phyloP scores from a whole-genome alignment of 2,329 filamentous ascomycete genomes.

The Cryphonectria parasitica region DNA sequence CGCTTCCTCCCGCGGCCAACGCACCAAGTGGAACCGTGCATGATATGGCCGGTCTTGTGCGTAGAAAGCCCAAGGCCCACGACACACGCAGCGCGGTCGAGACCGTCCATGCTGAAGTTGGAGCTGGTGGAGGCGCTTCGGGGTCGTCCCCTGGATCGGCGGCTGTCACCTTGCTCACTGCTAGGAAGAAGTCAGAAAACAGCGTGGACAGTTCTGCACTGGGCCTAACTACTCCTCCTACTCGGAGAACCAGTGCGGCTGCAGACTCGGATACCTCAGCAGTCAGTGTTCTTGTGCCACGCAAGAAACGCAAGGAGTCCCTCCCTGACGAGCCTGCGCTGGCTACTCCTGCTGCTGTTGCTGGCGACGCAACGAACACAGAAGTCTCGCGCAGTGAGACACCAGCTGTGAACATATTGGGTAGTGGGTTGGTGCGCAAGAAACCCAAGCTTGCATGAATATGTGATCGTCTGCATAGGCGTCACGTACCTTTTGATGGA shows the following conservation, averaged over 20 bases:
- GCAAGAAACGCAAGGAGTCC: slow-evolving; percentile 28
- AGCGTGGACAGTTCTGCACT: background rate
- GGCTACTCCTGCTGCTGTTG: background rate
- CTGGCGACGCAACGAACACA: slow-evolving; percentile 19
- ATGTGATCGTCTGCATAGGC: background rate
- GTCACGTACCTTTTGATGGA: background rate
- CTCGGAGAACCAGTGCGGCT: background rate
- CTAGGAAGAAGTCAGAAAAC: slow-evolving; percentile 21
- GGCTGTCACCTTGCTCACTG: slow-evolving; percentile 21
- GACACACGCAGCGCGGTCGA: slow-evolving; percentile 43
- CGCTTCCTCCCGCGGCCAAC: background rate
- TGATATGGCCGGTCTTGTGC: slow-evolving; percentile 54
- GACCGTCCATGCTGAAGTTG: background rate
- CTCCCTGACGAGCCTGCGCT: slow-evolving; percentile 26
- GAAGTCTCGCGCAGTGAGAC: slow-evolving; percentile 19
- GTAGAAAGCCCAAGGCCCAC: slow-evolving; percentile 39
- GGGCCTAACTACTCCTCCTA: slow-evolving; percentile 12
- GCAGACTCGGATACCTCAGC: background rate
- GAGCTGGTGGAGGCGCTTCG: background rate
- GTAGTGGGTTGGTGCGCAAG: slow-evolving; percentile 50
- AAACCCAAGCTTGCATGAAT: slow-evolving; percentile 36
- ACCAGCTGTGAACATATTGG: slow-evolving; percentile 41
- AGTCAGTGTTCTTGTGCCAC: slow-evolving; percentile 22
- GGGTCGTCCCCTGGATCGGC: background rate
- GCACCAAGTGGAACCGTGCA: slow-evolving; percentile 41